A percentile compares a stretch with the other conserved stretches of the same genome.
Evolutionary conservation across 768 basidiomycete genomes (phyloP).

Genomic region (Tricholoma furcatifolium): DNA sequence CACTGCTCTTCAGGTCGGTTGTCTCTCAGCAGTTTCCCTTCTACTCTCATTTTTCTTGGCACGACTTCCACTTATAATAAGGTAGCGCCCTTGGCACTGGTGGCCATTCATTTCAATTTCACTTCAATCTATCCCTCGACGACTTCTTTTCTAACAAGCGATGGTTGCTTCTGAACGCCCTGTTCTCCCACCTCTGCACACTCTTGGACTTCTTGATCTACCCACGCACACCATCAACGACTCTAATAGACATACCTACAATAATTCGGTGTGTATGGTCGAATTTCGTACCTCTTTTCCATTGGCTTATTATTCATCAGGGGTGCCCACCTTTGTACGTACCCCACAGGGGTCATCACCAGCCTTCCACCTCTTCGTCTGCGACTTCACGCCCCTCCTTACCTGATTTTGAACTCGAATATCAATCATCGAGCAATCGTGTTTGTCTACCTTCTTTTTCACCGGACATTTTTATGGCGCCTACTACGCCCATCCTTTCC

Average conservation of each 20-base stretch:
- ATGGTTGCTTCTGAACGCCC: constrained; percentile 35
- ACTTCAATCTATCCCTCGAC: too few species aligned
- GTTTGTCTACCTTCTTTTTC: background rate
- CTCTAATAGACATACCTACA: constrained; percentile 18
- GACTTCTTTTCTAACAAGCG: constrained; percentile 8
- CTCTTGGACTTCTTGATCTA: constrained; percentile 40
- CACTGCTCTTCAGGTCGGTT: constrained; percentile 14
- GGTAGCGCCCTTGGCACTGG: constrained; percentile 38
- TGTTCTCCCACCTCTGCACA: constrained; percentile 51
- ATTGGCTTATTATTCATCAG: constrained; percentile 13
- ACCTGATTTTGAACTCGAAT: constrained; percentile 21
- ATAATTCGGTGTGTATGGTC: constrained; percentile 13
- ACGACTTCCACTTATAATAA: constrained; percentile 25
- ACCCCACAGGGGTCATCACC: constrained; percentile 24
- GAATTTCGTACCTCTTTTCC: background rate
- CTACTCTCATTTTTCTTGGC: constrained; percentile 12
- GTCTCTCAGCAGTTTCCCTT: constrained; percentile 17
- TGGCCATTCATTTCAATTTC: constrained; percentile 26
- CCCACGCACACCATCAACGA: constrained; percentile 4
- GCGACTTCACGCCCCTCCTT: constrained; percentile 39
- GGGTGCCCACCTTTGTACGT: constrained; percentile 19
- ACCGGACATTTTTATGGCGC: constrained; percentile 4
- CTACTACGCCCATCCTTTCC: constrained; percentile 36
- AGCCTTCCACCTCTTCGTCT: constrained; percentile 38
- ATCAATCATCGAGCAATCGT: constrained; percentile 8